phyloP scores from a whole-genome alignment of 2,329 filamentous ascomycete genomes.

The Pseudogymnoascus sp. region DNA sequence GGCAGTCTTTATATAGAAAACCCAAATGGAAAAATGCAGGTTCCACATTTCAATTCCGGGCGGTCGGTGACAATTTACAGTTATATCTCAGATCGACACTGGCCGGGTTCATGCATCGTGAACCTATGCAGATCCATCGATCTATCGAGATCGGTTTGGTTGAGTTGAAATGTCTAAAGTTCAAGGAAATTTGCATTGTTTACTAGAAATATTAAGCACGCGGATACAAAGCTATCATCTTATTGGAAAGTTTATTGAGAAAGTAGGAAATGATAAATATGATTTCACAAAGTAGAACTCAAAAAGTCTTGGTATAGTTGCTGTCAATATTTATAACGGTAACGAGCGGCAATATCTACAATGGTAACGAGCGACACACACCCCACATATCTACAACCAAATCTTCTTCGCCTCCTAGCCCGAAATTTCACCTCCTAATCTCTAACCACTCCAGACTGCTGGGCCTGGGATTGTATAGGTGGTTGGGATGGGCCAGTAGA shows the following conservation, averaged over 20 bases:
- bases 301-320: not conserved
- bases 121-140: not conserved
- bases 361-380: not conserved
- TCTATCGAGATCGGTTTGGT: not conserved
- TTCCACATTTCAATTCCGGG: not conserved
- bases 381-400: not conserved
- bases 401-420: not conserved
- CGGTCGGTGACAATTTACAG: not conserved
- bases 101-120: not conserved
- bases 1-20: constrained; percentile 1
- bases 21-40: not conserved
- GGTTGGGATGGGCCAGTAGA: constrained; percentile 29
- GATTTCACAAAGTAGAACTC: not conserved
- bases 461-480: constrained; percentile 39
- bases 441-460: constrained; percentile 23
- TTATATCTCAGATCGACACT: not conserved
- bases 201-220: not conserved
- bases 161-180: not conserved
- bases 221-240: not conserved
- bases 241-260: not conserved
- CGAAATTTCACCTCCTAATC: not conserved
- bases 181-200: not conserved
- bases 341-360: not conserved
- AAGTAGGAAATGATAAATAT: not conserved
- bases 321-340: not conserved